Evolutionary conservation across 345 rosid genomes (phyloP).

Genomic region (Murraya koenigii): DNA sequence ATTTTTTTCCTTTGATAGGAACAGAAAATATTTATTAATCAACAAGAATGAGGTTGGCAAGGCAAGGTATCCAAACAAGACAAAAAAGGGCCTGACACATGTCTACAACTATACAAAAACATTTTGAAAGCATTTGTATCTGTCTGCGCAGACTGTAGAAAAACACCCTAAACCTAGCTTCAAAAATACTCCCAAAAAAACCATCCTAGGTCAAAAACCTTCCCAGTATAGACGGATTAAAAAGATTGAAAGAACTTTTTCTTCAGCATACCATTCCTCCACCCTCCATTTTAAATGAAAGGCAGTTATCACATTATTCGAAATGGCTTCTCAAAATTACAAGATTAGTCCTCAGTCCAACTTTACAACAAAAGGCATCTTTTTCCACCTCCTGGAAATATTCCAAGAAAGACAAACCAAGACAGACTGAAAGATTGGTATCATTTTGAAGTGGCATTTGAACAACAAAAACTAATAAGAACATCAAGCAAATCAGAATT

Average conservation of each 20-base stretch:
- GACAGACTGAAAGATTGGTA: not conserved
- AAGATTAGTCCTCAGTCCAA: not conserved
- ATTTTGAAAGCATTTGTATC: not conserved
- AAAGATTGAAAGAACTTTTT: not conserved
- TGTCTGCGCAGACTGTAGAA: not conserved
- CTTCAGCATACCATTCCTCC: not conserved
- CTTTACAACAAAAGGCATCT: not conserved
- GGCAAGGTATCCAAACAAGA: not conserved
- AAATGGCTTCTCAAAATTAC: not conserved
- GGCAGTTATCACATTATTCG: not conserved
- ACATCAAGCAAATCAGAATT: not conserved
- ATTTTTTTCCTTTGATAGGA: not conserved
- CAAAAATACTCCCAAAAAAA: not conserved
- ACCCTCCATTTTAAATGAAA: not conserved
- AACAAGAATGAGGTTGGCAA: not conserved
- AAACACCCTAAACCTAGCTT: not conserved
- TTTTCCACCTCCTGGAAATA: not conserved
- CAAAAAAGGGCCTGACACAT: not conserved
- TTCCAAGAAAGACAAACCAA: not conserved
- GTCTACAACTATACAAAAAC: not conserved
- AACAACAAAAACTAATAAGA: not conserved
- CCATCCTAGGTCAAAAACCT: not conserved
- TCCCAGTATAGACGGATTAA: not conserved
- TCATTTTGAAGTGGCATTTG: not conserved
- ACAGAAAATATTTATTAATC: not conserved